Evolutionary conservation across 2,329 filamentous ascomycete species (phyloP).

Genomic region (Aspergillus fumigatiaffinis): DNA sequence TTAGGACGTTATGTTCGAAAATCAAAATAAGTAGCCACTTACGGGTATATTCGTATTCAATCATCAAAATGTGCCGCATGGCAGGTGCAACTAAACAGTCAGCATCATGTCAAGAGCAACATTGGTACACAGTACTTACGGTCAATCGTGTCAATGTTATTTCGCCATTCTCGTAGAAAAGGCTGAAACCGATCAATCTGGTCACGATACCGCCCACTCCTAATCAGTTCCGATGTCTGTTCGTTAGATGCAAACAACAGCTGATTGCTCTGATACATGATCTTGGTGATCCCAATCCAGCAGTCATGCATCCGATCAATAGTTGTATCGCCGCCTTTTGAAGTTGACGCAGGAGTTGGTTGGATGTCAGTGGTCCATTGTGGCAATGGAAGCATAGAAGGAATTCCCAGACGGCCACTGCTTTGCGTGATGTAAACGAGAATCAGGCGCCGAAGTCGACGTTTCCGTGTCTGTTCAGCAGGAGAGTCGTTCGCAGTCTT

Average conservation of each 20-base stretch:
- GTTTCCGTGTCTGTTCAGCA: conserved; percentile 68
- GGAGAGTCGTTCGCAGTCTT: conserved; percentile 50
- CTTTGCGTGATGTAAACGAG: conserved; percentile 90
- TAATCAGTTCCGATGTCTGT: conserved; percentile 83
- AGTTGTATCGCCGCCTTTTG: conserved; percentile 29
- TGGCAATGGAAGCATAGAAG: conserved; percentile 75
- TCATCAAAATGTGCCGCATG: conserved; percentile 73
- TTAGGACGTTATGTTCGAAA: conserved; percentile 6
- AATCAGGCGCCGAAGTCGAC: conserved; percentile 80
- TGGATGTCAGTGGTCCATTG: conserved; percentile 41
- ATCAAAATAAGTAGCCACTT: conserved; percentile 32
- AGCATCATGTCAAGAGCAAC: conserved; percentile 10
- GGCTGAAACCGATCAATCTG: conserved; percentile 78
- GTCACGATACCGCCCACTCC: conserved; percentile 76
- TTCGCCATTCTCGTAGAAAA: conserved; percentile 72
- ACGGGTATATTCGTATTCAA: conserved; percentile 93
- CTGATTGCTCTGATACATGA: conserved; percentile 88
- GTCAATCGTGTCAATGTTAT: conserved; percentile 74
- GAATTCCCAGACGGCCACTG: conserved; percentile 87
- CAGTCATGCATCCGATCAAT: conserved; percentile 67
- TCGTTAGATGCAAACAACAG: conserved; percentile 82
- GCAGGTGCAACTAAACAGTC: conserved; percentile 48
- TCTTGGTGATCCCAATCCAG: conserved; percentile 88
- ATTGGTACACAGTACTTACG: conserved; percentile 28
- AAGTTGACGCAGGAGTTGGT: conserved; percentile 25